Evolutionary conservation across 345 rosid genomes (phyloP), one percentile per base, ranked within the genome.

Genomic region (Passiflora organensis): DNA sequence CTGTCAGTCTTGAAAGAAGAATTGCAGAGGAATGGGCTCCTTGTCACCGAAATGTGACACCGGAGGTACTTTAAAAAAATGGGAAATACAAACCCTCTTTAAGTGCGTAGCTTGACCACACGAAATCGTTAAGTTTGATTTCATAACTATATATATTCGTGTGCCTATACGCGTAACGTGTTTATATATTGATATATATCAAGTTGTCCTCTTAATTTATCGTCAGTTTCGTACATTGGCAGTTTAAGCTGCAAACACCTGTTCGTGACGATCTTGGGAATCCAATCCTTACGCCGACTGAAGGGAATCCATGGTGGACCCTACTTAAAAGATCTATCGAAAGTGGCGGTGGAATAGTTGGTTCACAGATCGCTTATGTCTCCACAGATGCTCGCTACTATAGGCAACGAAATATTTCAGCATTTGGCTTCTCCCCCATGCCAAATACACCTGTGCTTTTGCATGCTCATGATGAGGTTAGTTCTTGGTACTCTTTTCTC

Each of bases 1-100:
- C 76, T 19, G 80, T 75, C 71, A 63, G 91, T 36, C 65, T 93
- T 53, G 96, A 84, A 74, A 81, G 79, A 67, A 81, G 91, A 63
- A 80, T 93, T 66, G 72, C 78, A 43, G 99, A 89, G 74, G 99
- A 93, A 77, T 93, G 97, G 97, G 99, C 97, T 6, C 99, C 99
- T 43, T 69, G 72, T 52, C 66, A 86, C 2, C 87, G 96, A 51
- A 89, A 93, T 70, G 89, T 93, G 97, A 73, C 97, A 62, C 79
- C 78, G 66, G 79, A 86, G 91, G 99, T 93, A 63, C 32, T 51
- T n/a, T n/a, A n/a, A n/a, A n/a, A n/a, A n/a, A n/a, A n/a, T n/a
- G n/a, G n/a, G n/a, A n/a, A n/a, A n/a, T n/a, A n/a, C n/a, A n/a
- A n/a, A n/a, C n/a, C n/a, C n/a, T n/a, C 34, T 8, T 28, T 28